Base-by-base conservation (phyloP, 2,329 filamentous ascomycete species). In the Fusarium solani-melongenae region DNA sequence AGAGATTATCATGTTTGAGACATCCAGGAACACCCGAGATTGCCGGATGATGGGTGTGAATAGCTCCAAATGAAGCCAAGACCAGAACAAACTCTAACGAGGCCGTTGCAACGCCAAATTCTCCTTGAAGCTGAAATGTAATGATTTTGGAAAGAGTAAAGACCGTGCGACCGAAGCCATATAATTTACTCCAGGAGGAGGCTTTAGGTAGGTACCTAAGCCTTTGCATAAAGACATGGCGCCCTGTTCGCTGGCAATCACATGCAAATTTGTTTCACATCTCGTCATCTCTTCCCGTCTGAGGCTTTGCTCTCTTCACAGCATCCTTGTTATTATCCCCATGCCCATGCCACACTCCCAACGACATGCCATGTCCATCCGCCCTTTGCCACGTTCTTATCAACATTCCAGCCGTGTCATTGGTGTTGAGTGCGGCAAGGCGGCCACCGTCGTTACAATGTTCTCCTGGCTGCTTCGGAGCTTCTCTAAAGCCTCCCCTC, bases 241-340 rank as follows among this genome's bases (percentile, higher is more conserved):
- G 61, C 46, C 12, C 44, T 55, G 31, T 57, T 66, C 58, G 57
- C 59, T 61, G 66, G 61, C 57, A 60, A 69, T 77, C 75, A 77
- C 75, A 77, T 77, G 75, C 56, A 75, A 77, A 77, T 63, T 20
- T 75, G 73, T 73, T 72, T 72, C 71, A 70, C 60, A 62, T 69
- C 46, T 64, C 62, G 59, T 74, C 70, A 77, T 75, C 57, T 61
- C 56, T 33, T 56, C 51, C 14, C 61, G 55, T 60, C 51, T 62
- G 44, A 66, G 44, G 38, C 44, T 62, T 63, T 68, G 46, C 27
- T 51, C 27, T 31, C 46, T 31, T 29, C 27, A 31, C 9, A 31
- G 29, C 9, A 70, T 65, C 55, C 67, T 44, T 66, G 64, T 36
- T 38, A 44, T 51, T 57, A 53, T 51, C 24, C 15, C n/a, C 62